Evolutionary conservation across 2,329 filamentous ascomycete genomes (phyloP).

Genomic region (Calonectria pauciramosa): DNA sequence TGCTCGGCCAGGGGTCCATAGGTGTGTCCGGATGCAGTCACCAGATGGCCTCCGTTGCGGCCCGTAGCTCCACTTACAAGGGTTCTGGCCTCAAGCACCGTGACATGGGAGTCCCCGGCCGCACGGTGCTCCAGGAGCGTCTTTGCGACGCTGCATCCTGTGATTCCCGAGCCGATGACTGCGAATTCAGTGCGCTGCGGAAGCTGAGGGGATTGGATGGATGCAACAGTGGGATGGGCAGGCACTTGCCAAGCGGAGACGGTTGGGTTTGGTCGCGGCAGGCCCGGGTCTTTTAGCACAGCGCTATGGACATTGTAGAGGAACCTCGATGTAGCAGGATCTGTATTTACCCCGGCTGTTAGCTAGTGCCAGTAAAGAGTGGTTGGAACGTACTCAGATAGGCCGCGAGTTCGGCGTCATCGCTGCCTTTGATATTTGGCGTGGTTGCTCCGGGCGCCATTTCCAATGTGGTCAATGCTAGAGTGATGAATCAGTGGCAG

Average conservation of each 20-base stretch:
- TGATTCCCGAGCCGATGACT: constrained; percentile 50
- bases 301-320: constrained; percentile 20
- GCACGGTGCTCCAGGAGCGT: constrained; percentile 37
- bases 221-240: constrained; percentile 37
- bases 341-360: neutral
- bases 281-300: constrained; percentile 36
- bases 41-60: constrained; percentile 47
- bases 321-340: constrained; percentile 9
- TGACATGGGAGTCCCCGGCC: constrained; percentile 22
- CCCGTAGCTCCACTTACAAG: constrained; percentile 49
- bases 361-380: neutral
- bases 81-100: constrained; percentile 46
- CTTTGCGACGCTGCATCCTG: constrained; percentile 46
- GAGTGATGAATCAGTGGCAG: neutral
- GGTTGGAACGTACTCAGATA: neutral
- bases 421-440: neutral
- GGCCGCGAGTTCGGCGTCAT: neutral
- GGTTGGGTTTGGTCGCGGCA: constrained; percentile 43
- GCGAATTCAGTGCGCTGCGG: constrained; percentile 39
- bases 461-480: neutral
- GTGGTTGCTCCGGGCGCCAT: neutral
- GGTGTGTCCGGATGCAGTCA: constrained; percentile 52
- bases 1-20: constrained; percentile 49
- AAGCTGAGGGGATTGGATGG: constrained; percentile 39
- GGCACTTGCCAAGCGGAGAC: constrained; percentile 45